phyloP scores from a whole-genome alignment of 108 stramenopile species.

The Skeletonema costatum region DNA sequence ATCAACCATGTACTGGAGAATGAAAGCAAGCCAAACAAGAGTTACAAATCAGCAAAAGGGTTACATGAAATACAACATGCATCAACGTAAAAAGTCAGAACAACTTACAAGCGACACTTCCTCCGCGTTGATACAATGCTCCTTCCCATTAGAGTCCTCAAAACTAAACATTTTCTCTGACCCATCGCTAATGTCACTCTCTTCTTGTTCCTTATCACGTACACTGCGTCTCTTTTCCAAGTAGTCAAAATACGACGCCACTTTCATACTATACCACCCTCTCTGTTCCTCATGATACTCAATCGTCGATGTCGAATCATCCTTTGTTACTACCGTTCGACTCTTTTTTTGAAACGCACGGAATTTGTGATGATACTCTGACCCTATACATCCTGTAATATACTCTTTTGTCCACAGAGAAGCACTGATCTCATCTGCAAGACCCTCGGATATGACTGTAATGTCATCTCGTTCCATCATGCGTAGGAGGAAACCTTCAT shows the following conservation, averaged over 20 bases:
- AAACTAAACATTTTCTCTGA: constrained; percentile 40
- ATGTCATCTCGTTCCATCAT: constrained; percentile 78
- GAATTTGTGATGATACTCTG: constrained; percentile 61
- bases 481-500: constrained; percentile 53
- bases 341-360: constrained; percentile 50
- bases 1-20: constrained; percentile 72
- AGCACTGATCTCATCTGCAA: constrained; percentile 40
- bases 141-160: constrained; percentile 41
- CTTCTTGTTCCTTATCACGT: not conserved
- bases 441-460: constrained; percentile 64
- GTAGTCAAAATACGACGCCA: constrained; percentile 60
- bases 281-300: constrained; percentile 22
- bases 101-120: constrained; percentile 49
- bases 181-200: not conserved
- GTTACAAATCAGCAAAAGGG: not conserved
- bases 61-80: not conserved
- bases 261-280: constrained; percentile 56
- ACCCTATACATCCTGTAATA: constrained; percentile 38
- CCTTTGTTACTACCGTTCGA: not conserved
- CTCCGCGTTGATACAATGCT: constrained; percentile 42
- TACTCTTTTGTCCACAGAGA: constrained; percentile 54
- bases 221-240: constrained; percentile 31
- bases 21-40: not conserved
- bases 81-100: not conserved
- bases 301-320: not conserved